Percentiles rank a stretch among this genome's conserved stretches.
Evolutionary conservation across 495 filamentous ascomycete genomes (phyloP).

Genomic region (Neurospora discreta): DNA sequence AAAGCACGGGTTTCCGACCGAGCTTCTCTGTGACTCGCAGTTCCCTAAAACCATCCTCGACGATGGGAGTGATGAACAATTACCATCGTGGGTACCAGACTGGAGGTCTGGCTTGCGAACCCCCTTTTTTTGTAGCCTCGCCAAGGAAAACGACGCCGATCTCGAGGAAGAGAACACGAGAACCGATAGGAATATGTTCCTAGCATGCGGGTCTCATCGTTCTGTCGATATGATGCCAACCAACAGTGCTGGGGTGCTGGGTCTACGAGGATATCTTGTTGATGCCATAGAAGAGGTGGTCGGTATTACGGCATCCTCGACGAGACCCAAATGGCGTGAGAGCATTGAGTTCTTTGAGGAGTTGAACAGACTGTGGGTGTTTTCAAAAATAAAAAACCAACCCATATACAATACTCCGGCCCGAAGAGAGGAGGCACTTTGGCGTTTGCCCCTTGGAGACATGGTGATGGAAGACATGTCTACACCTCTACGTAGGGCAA

Average conservation of each 20-base stretch:
- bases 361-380: neutral
- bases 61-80: neutral
- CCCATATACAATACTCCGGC: neutral
- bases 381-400: neutral
- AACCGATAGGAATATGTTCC: neutral
- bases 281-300: neutral
- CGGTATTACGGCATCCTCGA: neutral
- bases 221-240: neutral
- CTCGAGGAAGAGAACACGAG: no score
- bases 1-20: neutral
- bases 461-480: no score
- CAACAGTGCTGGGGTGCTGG: neutral
- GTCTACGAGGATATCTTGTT: conserved; percentile 2
- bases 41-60: neutral
- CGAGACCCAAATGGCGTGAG: no score
- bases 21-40: conserved; percentile 2
- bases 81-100: conserved; percentile 13
- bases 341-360: no score
- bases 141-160: no score
- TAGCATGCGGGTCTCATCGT: neutral
- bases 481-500: no score
- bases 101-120: neutral
- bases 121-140: no score
- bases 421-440: neutral
- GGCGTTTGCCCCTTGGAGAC: neutral